Evolutionary conservation across 768 basidiomycete genomes (phyloP).

Genomic region (Omphalotus guepiniiformis): DNA sequence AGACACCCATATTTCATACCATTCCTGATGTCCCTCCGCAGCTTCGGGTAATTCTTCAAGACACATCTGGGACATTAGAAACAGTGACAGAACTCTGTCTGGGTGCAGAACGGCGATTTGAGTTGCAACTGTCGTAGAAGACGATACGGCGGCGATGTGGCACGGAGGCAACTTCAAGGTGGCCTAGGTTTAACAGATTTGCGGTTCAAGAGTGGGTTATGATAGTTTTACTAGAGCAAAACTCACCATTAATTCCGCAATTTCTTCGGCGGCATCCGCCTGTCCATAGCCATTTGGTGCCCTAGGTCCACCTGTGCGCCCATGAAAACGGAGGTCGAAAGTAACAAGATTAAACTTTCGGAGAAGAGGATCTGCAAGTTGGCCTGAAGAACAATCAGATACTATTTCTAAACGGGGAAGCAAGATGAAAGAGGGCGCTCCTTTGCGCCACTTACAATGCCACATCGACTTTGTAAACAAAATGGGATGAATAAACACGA

Average conservation of each 20-base stretch:
- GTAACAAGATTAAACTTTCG: conserved; percentile 35
- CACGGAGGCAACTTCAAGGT: conserved; percentile 28
- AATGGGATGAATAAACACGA: conserved; percentile 35
- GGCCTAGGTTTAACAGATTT: conserved; percentile 18
- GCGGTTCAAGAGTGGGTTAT: neutral
- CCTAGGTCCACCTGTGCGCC: conserved; percentile 26
- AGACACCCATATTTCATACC: neutral
- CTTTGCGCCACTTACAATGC: neutral
- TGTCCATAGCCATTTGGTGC: conserved; percentile 23
- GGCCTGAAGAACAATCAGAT: neutral
- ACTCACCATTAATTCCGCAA: conserved; percentile 28
- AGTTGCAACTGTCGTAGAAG: conserved; percentile 28
- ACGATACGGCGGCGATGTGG: conserved; percentile 33
- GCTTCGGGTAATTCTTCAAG: conserved; percentile 24
- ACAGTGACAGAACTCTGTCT: conserved; percentile 27
- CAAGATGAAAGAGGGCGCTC: no score
- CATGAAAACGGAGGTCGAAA: conserved; percentile 31
- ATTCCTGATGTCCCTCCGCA: neutral
- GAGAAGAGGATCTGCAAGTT: conserved; percentile 19
- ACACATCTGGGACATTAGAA: conserved; percentile 32
- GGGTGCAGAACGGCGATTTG: conserved; percentile 30
- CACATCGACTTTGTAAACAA: no score
- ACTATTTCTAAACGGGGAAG: neutral
- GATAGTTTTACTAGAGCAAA: neutral
- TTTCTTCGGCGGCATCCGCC: conserved; percentile 26